Base-by-base conservation (phyloP, 140 eudicot species). In the Oenanthe javanica region DNA sequence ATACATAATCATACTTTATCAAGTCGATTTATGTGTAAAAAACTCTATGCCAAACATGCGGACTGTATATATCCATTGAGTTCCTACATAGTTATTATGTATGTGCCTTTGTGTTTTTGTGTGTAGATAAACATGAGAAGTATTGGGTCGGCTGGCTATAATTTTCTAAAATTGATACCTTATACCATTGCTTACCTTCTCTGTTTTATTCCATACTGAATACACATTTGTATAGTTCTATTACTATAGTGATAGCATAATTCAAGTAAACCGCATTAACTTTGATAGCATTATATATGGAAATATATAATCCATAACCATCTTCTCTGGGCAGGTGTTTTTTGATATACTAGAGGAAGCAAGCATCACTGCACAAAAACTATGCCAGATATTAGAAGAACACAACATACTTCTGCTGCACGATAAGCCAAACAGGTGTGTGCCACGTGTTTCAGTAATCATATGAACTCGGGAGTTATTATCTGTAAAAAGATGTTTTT, bases 391-490 rank as follows among this genome's bases (percentile, higher is more conserved):
- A 14, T 72, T 92, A 85, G 90, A 87, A 84, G 96, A 85, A 10
- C 92, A 87, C 81, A 97, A 97, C 51, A 84, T 95, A 82, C 92
- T 90, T 79, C 79, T 84, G 81, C 83, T 95, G 88, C 86, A 89
- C 1, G 97, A 90, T 82, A 91, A 91, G 71, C 85, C 92, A 79
- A 77, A 86, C 80, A 92, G 97, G 99, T 92, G 57, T 15, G 72
- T 66, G 1, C 43, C 40, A 12, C 72, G 14, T 66, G 72, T 31
- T 64, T 23, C 42, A 10, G 8, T 64, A 12, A 25, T 64, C 40
- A 10, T 64, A 64, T 64, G 42, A 25, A 25, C 5, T n/a, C 6
- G 2, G 40, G 40, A 9, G 71, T 13, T 25, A 63, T 9, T 54
- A 18, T 57, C 10, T 64, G 72, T 31, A n/a, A n/a, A 25, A n/a